Evolutionary conservation across 2,329 filamentous ascomycete species (phyloP).

Genomic region (Didymella sp.): DNA sequence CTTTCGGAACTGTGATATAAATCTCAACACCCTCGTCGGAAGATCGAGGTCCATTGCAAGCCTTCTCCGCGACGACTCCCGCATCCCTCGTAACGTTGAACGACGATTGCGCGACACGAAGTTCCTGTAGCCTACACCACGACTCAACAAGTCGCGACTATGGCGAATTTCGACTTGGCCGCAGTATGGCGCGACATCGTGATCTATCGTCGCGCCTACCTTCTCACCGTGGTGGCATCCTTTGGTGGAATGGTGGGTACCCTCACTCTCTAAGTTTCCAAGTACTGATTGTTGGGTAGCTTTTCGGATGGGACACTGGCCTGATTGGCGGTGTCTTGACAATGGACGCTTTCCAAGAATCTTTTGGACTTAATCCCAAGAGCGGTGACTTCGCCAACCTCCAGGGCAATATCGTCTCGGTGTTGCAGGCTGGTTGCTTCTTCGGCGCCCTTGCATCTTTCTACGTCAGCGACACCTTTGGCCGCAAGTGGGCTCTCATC

Average conservation of each 20-base stretch:
- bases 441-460: slow-evolving; percentile 54
- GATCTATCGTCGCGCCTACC: slow-evolving; percentile 50
- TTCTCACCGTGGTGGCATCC: slow-evolving; percentile 52
- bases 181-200: slow-evolving; percentile 51
- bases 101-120: not conserved
- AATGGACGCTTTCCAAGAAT: slow-evolving; percentile 54
- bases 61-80: not conserved
- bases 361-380: slow-evolving; percentile 47
- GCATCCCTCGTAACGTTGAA: not conserved
- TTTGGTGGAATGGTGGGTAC: slow-evolving; percentile 50
- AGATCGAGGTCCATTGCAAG: slow-evolving; percentile 1
- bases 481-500: slow-evolving; percentile 52
- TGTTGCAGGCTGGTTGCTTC: slow-evolving; percentile 55
- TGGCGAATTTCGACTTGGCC: slow-evolving; percentile 44
- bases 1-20: slow-evolving; percentile 13
- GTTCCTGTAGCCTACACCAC: not conserved
- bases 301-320: slow-evolving; percentile 50
- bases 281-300: slow-evolving; percentile 3
- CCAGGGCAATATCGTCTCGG: slow-evolving; percentile 55
- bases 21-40: not conserved
- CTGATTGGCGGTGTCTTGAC: slow-evolving; percentile 51
- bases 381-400: slow-evolving; percentile 48
- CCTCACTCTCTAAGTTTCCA: not conserved
- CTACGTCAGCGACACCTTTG: slow-evolving; percentile 53
- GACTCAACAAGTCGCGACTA: slow-evolving; percentile 18